Evolutionary conservation across 441 rosid species (phyloP), one percentile per base, ranked within the genome.

Genomic region (Rhodomyrtus psidioides): DNA sequence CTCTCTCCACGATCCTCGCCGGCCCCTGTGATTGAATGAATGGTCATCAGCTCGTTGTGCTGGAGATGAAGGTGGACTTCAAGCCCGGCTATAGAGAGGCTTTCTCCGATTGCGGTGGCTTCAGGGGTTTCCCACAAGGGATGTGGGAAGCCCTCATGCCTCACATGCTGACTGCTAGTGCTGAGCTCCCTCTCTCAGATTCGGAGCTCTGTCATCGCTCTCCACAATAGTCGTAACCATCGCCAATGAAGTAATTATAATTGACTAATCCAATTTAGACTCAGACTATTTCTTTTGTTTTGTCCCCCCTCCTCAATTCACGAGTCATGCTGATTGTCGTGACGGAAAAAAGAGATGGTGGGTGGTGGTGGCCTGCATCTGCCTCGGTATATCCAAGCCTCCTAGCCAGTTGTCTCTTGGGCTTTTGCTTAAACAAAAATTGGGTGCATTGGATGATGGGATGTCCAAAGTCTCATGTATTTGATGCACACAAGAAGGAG

Each of bases 51-150:
- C 88, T 97, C 27, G 93, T 94, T 0, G 91, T 97, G 75, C 90
- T 94, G 39, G 98, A 97, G 88, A 93, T 94, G 89, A 97, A 97
- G 92, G 19, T 97, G 34, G 98, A 96, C 83, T 89, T 94, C 21
- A 97, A 96, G 91, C 99, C 99, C 83, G 95, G 98, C 0, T 94
- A 90, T 70, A 84, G 84, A 6, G 92, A 92, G 89, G 93, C 95
- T 44, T 92, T 95, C 53, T 94, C 87, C 4, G 62, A 3, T 95
- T 55, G 98, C 97, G 54, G 79, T 95, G 84, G 96, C 95, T 94
- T 98, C 62, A 62, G 96, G 95, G 27, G 95, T 93, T 14, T 91
- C 95, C 59, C 90, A 94, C n/a, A 92, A 91, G 86, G 95, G 26
- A 30, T n/a, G n/a, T 94, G 82, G 88, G 75, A 82, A 70, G 88